Percentiles rank a stretch among this genome's conserved stretches.
These are phyloP conservation scores for Colletotrichum musae DNA, from an alignment of 2,329 filamentous ascomycete genomes.

Conservation along the genomic window DNA sequence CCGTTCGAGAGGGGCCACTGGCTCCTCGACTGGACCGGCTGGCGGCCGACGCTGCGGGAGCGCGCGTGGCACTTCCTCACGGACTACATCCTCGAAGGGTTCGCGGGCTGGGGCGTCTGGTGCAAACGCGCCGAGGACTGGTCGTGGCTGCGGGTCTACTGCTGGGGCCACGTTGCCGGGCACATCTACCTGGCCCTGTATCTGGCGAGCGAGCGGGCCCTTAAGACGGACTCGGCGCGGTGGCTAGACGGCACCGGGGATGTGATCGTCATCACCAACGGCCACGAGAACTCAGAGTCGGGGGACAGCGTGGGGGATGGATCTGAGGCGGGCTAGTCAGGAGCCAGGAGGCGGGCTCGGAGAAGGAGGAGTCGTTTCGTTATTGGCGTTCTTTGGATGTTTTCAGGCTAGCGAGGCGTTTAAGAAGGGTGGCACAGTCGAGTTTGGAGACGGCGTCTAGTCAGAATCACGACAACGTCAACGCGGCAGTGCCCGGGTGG, in stretches of 20 bases:
- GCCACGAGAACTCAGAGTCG: conserved; percentile 36
- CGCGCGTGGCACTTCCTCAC: conserved; percentile 75
- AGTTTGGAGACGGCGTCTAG: conserved; percentile 9
- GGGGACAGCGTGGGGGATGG: conserved; percentile 34
- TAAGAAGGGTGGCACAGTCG: conserved; percentile 1
- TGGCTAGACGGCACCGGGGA: conserved; percentile 78
- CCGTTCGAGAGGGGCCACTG: conserved; percentile 84
- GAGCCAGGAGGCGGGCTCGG: not conserved
- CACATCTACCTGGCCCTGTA: conserved; percentile 84
- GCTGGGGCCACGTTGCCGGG: conserved; percentile 81
- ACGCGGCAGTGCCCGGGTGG: not conserved
- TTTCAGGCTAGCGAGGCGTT: conserved; percentile 17
- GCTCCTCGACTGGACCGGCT: conserved; percentile 72
- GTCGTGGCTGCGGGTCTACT: conserved; percentile 75
- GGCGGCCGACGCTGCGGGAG: conserved; percentile 63
- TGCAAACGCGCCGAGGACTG: conserved; percentile 62
- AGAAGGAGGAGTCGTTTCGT: no score
- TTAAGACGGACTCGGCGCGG: conserved; percentile 69
- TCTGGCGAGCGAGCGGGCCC: conserved; percentile 75
- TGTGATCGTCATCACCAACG: conserved; percentile 58
- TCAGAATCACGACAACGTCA: conserved; percentile 1
- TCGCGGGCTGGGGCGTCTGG: conserved; percentile 78
- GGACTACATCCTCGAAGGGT: conserved; percentile 70
- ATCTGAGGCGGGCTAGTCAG: not conserved
- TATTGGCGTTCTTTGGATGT: not conserved